Percentiles rank a stretch among this genome's conserved stretches.
These are phyloP conservation scores for Ophiobolus disseminans DNA, from an alignment of 2,329 filamentous ascomycete species.

Conservation along the genomic window DNA sequence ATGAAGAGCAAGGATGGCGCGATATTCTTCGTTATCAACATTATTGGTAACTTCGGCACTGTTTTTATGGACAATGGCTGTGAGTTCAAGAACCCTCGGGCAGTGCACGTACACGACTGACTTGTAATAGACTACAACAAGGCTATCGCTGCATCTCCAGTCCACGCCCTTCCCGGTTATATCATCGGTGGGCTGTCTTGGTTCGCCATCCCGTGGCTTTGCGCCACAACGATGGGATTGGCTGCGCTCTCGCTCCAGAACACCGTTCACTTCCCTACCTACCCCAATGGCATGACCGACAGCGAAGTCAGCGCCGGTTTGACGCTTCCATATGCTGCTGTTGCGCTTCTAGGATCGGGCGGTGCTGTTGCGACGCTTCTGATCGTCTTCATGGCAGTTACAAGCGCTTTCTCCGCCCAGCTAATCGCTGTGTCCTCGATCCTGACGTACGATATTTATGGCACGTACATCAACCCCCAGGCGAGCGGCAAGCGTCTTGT, in stretches of 20 bases:
- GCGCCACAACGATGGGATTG: conserved; percentile 57
- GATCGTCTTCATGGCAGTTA: conserved; percentile 59
- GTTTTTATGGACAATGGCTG: conserved; percentile 87
- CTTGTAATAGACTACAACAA: conserved; percentile 71
- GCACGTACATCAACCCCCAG: conserved; percentile 80
- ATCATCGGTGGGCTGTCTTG: conserved; percentile 54
- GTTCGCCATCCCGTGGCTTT: conserved; percentile 58
- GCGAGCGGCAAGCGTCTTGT: conserved; percentile 79
- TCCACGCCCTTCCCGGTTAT: conserved; percentile 79
- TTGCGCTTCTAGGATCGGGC: conserved; percentile 40
- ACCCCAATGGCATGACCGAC: conserved; percentile 40
- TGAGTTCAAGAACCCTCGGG: conserved; percentile 1
- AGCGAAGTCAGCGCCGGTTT: conserved; percentile 38
- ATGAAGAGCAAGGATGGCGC: conserved; percentile 82
- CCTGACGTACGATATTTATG: conserved; percentile 86
- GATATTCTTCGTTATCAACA: conserved; percentile 91
- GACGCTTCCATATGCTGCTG: conserved; percentile 40
- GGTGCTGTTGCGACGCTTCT: conserved; percentile 44
- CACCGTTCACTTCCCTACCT: conserved; percentile 53
- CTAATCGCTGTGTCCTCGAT: conserved; percentile 78
- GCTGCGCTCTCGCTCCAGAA: conserved; percentile 53
- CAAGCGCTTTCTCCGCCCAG: conserved; percentile 53
- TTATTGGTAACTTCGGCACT: conserved; percentile 81
- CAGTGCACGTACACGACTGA: conserved; percentile 1
- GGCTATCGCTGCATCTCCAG: conserved; percentile 84